A percentile compares a stretch with the other conserved stretches of the same genome.
These are phyloP conservation scores for Trichoderma gracile DNA, from an alignment of 2,329 filamentous ascomycete species.

Conservation along the genomic window DNA sequence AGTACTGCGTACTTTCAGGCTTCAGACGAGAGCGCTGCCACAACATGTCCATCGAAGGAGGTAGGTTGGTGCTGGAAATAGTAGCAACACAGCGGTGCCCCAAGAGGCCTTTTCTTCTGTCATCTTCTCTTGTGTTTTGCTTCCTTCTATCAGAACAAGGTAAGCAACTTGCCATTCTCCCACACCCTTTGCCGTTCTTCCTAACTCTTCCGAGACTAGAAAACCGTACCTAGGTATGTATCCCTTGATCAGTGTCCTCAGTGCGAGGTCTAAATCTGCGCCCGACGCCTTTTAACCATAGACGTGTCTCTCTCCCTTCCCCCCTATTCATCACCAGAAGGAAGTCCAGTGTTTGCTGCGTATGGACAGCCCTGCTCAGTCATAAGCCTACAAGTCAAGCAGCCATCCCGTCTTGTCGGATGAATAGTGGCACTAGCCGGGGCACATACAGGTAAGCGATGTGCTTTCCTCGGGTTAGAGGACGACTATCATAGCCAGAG, in stretches of 20 bases:
- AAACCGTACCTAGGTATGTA: no score
- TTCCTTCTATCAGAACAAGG: neutral
- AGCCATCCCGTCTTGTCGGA: conserved; percentile 5
- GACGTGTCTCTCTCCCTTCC: neutral
- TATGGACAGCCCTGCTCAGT: neutral
- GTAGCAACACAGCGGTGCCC: neutral
- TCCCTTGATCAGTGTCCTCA: no score
- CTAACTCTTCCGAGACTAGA: neutral
- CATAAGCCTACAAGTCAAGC: neutral
- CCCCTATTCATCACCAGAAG: conserved; percentile 3
- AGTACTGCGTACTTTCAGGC: no score
- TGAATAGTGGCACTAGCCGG: conserved; percentile 5
- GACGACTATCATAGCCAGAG: neutral
- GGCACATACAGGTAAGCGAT: neutral
- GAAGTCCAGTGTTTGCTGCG: conserved; percentile 1
- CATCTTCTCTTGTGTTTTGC: neutral
- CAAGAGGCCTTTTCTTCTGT: neutral
- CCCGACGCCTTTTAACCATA: neutral
- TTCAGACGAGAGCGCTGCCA: neutral
- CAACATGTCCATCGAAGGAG: neutral
- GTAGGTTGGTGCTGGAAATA: neutral
- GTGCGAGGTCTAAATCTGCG: neutral
- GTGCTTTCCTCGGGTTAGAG: neutral
- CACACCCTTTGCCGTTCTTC: neutral
- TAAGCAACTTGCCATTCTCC: neutral